Base-by-base conservation (phyloP, 257 asterid species). In the Paraleonurus japonicus region DNA sequence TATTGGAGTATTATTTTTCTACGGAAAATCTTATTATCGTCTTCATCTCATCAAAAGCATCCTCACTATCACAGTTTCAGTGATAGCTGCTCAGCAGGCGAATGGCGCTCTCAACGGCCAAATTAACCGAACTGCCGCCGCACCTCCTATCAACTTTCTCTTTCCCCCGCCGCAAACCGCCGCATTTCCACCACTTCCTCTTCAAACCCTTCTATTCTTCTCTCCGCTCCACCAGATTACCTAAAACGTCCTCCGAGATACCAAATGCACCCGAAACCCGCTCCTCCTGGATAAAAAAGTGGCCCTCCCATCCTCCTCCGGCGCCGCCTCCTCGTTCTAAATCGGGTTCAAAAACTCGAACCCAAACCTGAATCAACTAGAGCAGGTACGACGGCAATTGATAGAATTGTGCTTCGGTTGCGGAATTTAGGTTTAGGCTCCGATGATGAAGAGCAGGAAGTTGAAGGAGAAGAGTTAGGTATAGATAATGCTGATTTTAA, bases 371-470 rank as follows among this genome's bases (percentile, higher is more conserved):
- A 80, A 62, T 58, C 76, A 50, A 30, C 48, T 50, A 84, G 76
- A 20, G 79, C 72, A 17, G 83, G 87, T 30, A 85, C 89, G 7
- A 89, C 95, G 9, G 93, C 99, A 13, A 89, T 94, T 62, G 99
- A 94, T 28, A 75, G 97, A 67, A 94, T 94, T 76, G 99, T 94
- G 7, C 92, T 94, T 24, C 85, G 98, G 43, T 78, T 94, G 78
- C 79, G 97, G 73, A 94, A 91, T 81, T 83, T 94, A 41, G 96
- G 96, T 28, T 73, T 94, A 16, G 96, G 96, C 32, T 76, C 81
- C n/a, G 86, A 82, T 33, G 83, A 75, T 2, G 86, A 81, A 8
- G 90, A 80, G 16, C 87, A 76, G 10, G 84, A 67, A n/a, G 69
- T 23, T 6, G 81, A 19, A n/a, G 82, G 72, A 27, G 76, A 69